Percentiles rank a stretch among this genome's conserved stretches.
Conservation (phyloP, 306 rosid genomes). For the Cucurbita moschata region DNA sequence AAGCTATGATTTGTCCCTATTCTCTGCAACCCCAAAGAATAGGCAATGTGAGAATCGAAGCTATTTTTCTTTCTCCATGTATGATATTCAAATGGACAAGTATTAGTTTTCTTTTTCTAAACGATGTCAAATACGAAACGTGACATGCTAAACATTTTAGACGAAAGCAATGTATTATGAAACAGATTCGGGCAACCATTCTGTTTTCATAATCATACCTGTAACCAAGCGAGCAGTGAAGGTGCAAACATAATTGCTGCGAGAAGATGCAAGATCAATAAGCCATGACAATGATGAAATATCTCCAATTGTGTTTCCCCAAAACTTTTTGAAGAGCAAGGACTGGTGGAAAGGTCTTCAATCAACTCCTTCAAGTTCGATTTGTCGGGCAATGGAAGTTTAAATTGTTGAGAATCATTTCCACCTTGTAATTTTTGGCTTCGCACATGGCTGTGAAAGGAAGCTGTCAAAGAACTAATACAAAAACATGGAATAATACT, state of each 20-base stretch:
- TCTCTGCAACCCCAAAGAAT: conserved; percentile 43
- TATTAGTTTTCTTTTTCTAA: not conserved
- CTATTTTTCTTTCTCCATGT: not conserved
- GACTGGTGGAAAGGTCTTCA: conserved; percentile 45
- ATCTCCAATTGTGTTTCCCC: conserved; percentile 73
- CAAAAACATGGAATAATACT: conserved; percentile 27
- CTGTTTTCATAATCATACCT: conserved; percentile 30
- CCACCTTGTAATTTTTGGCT: conserved; percentile 29
- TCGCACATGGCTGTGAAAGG: conserved; percentile 53
- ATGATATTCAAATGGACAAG: not conserved
- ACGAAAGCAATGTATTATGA: not conserved
- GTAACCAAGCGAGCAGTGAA: conserved; percentile 79
- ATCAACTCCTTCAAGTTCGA: conserved; percentile 31
- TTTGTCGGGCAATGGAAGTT: conserved; percentile 37
- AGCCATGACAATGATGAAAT: conserved; percentile 81
- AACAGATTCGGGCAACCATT: not conserved
- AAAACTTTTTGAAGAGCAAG: conserved; percentile 55
- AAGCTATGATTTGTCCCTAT: conserved; percentile 53
- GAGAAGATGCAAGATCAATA: conserved; percentile 62
- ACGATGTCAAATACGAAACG: not conserved
- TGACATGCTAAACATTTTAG: not conserved
- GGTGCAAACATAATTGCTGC: conserved; percentile 84
- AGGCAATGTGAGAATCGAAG: not conserved
- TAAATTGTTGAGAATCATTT: conserved; percentile 25
- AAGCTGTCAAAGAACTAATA: conserved; percentile 71